Percentiles rank a stretch among this genome's conserved stretches.
Conservation (phyloP, 805 yeast genomes). For the Saturnispora sanitii region DNA sequence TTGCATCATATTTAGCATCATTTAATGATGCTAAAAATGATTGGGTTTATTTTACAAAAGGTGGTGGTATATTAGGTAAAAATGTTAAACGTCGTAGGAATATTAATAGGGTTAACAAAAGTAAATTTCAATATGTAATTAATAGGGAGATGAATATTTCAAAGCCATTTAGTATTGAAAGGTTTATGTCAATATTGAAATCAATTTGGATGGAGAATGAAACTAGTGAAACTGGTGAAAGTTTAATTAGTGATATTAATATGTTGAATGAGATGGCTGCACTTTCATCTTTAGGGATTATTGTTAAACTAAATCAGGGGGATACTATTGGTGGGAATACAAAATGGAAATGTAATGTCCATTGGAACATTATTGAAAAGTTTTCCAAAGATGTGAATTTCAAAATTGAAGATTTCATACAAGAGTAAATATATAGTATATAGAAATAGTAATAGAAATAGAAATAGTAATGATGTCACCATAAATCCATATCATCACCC, state of each 20-base stretch:
- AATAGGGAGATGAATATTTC: constrained; percentile 63
- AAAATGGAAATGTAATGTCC: constrained; percentile 70
- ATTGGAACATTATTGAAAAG: constrained; percentile 52
- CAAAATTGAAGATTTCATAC: constrained; percentile 53
- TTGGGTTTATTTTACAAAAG: constrained; percentile 55
- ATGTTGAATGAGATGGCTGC: constrained; percentile 31
- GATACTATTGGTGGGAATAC: constrained; percentile 52
- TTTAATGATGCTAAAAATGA: constrained; percentile 64
- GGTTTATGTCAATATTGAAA: constrained; percentile 69
- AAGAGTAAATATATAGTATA: constrained; percentile 13
- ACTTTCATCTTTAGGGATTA: constrained; percentile 25
- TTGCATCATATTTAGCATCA: constrained; percentile 80
- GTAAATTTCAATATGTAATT: constrained; percentile 34
- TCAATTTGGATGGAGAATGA: constrained; percentile 44
- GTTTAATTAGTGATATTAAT: constrained; percentile 25
- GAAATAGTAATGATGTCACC: too few species aligned
- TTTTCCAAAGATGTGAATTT: constrained; percentile 58
- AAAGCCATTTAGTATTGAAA: constrained; percentile 63
- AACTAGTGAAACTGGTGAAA: constrained; percentile 25
- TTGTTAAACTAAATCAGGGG: constrained; percentile 22
- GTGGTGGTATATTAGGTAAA: constrained; percentile 34
- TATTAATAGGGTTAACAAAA: constrained; percentile 13
- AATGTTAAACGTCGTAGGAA: constrained; percentile 30
- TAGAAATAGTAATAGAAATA: too few species aligned
- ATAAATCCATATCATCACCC: constrained; percentile 21